Evolutionary conservation across 202 grass and related monocot genomes (phyloP).

Genomic region (Schoenoplectus triqueter): DNA sequence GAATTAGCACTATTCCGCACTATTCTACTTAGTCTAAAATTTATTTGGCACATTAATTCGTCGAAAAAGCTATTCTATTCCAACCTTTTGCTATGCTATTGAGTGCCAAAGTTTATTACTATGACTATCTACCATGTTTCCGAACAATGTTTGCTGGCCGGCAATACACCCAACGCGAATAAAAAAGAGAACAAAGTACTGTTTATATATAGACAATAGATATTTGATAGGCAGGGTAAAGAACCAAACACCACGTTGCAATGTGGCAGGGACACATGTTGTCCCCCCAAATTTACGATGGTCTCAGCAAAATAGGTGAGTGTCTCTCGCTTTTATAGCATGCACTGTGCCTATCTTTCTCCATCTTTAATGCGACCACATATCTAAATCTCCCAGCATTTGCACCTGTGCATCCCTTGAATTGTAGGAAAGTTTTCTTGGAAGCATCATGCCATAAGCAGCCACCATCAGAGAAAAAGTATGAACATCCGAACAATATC

Average conservation of each 20-base stretch:
- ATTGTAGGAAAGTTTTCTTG: neutral
- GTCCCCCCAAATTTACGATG: slow-evolving; percentile 19
- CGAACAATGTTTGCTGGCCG: too few relatives aligned
- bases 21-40: too few relatives aligned
- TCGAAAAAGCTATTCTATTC: too few relatives aligned
- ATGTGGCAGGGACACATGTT: neutral
- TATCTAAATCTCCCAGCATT: neutral
- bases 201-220: neutral
- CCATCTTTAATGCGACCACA: neutral
- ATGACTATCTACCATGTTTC: too few relatives aligned
- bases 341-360: neutral
- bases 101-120: too few relatives aligned
- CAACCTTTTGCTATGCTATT: too few relatives aligned
- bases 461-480: neutral
- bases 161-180: too few relatives aligned
- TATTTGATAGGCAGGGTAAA: neutral
- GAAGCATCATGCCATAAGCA: neutral
- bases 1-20: too few relatives aligned
- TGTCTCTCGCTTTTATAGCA: slow-evolving; percentile 29
- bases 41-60: too few relatives aligned
- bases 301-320: neutral
- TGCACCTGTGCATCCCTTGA: too few relatives aligned
- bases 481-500: neutral
- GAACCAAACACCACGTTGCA: neutral
- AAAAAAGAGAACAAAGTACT: neutral